phyloP scores from a whole-genome alignment of 2,329 filamentous ascomycete species.

The Xylariomycetidae sp. region DNA sequence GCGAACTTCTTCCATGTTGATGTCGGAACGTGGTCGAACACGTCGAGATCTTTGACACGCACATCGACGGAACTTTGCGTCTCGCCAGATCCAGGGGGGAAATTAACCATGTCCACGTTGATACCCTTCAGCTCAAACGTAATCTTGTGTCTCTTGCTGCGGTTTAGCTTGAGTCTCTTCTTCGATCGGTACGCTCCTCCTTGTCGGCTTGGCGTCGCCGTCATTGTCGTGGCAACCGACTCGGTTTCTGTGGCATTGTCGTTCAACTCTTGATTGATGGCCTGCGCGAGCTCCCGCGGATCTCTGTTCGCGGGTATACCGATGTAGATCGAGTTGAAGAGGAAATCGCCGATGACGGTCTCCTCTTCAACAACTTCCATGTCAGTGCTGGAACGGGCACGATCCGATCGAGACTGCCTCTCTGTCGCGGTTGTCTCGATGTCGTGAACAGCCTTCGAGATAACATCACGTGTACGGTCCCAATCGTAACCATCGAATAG shows the following conservation, averaged over 20 bases:
- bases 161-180: conserved; percentile 66
- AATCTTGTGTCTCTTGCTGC: conserved; percentile 91
- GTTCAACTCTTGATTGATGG: conserved; percentile 84
- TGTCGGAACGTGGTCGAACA: conserved; percentile 89
- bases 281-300: conserved; percentile 70
- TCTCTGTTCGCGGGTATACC: conserved; percentile 83
- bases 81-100: conserved; percentile 69
- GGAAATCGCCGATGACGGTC: conserved; percentile 83
- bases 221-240: conserved; percentile 72
- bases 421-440: conserved; percentile 80
- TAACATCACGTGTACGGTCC: conserved; percentile 78
- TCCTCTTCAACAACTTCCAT: conserved; percentile 75
- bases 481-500: conserved; percentile 97
- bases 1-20: conserved; percentile 99
- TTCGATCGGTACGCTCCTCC: conserved; percentile 34
- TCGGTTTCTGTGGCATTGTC: conserved; percentile 85
- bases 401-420: conserved; percentile 53
- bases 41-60: conserved; percentile 73
- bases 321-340: conserved; percentile 99
- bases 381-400: conserved; percentile 47
- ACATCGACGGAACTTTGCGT: conserved; percentile 85
- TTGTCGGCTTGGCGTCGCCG: conserved; percentile 49
- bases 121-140: conserved; percentile 87
- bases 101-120: conserved; percentile 74
- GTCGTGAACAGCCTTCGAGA: conserved; percentile 80